A percentile compares a stretch with the other conserved stretches of the same genome.
These are phyloP conservation scores for Pseudonitzschia multiseries DNA, from an alignment of 108 stramenopile species.

Conservation along the genomic window DNA sequence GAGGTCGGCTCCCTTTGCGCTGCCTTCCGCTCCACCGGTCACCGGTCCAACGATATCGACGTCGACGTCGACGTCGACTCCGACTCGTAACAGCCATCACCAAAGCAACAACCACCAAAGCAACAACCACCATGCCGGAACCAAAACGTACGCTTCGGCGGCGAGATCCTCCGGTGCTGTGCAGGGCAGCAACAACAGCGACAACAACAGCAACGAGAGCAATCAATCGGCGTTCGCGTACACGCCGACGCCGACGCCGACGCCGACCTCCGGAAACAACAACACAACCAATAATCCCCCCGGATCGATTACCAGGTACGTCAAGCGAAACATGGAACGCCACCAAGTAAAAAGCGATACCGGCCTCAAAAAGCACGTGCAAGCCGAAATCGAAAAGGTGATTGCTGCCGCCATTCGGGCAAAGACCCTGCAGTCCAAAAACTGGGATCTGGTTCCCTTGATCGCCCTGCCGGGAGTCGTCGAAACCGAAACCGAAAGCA, in stretches of 20 bases:
- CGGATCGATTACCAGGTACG: slow-evolving; percentile 35
- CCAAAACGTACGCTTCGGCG: not conserved
- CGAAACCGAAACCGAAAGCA: too few species aligned
- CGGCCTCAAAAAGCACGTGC: slow-evolving; percentile 23
- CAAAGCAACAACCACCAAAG: slow-evolving; percentile 11
- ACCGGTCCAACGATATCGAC: not conserved
- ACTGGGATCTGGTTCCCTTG: slow-evolving; percentile 40
- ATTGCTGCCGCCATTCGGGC: slow-evolving; percentile 39
- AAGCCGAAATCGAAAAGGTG: slow-evolving; percentile 29
- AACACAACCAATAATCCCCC: slow-evolving; percentile 6
- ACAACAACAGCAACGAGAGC: slow-evolving; percentile 14
- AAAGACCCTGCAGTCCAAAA: slow-evolving; percentile 34
- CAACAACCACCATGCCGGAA: slow-evolving; percentile 11
- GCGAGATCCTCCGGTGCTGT: slow-evolving; percentile 2
- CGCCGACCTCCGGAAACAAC: not conserved
- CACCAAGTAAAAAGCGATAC: slow-evolving; percentile 18
- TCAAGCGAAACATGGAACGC: slow-evolving; percentile 37
- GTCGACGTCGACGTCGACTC: too few species aligned
- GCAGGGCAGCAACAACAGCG: slow-evolving; percentile 6
- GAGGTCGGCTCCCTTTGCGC: slow-evolving; percentile 49
- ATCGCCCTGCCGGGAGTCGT: slow-evolving; percentile 15
- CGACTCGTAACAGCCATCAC: slow-evolving; percentile 23
- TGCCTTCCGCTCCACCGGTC: slow-evolving; percentile 50
- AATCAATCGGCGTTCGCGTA: too few species aligned
- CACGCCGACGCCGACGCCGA: not conserved